phyloP scores from a whole-genome alignment of 805 yeast genomes.

The Teunomyces cretensis region DNA sequence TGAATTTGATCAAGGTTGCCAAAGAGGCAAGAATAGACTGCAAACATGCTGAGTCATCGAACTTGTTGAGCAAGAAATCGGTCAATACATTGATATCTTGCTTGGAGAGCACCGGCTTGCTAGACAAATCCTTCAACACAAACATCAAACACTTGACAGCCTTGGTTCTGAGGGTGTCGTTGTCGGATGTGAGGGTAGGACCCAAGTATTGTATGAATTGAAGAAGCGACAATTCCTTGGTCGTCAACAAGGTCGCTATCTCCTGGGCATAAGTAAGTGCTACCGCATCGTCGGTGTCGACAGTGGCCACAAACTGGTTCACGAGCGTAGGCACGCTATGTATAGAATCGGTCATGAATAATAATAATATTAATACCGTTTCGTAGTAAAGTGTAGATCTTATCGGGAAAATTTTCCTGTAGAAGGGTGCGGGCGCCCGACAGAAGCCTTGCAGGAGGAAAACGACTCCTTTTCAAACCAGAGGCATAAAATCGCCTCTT shows the following conservation, averaged over 20 bases:
- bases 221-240: conserved; percentile 37
- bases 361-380: neutral
- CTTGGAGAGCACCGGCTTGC: conserved; percentile 23
- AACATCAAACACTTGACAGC: conserved; percentile 42
- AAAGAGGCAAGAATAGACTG: conserved; percentile 57
- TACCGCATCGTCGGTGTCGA: conserved; percentile 23
- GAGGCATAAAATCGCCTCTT: no score
- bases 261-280: conserved; percentile 16
- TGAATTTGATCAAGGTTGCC: conserved; percentile 49
- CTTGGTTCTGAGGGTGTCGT: conserved; percentile 49
- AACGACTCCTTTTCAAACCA: no score
- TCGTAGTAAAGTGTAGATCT: neutral
- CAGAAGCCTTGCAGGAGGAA: no score
- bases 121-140: conserved; percentile 27
- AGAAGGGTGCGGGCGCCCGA: neutral
- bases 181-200: conserved; percentile 61
- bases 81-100: conserved; percentile 51
- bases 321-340: conserved; percentile 28
- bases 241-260: conserved; percentile 22
- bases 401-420: conserved; percentile 4
- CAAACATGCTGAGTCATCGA: conserved; percentile 61
- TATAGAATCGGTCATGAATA: conserved; percentile 1
- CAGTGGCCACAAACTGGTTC: conserved; percentile 37
- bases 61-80: conserved; percentile 62
- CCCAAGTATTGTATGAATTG: conserved; percentile 60